Percentiles rank a stretch among this genome's conserved stretches.
Evolutionary conservation across 2,329 filamentous ascomycete genomes (phyloP).

Genomic region (Aureobasidium sp.): DNA sequence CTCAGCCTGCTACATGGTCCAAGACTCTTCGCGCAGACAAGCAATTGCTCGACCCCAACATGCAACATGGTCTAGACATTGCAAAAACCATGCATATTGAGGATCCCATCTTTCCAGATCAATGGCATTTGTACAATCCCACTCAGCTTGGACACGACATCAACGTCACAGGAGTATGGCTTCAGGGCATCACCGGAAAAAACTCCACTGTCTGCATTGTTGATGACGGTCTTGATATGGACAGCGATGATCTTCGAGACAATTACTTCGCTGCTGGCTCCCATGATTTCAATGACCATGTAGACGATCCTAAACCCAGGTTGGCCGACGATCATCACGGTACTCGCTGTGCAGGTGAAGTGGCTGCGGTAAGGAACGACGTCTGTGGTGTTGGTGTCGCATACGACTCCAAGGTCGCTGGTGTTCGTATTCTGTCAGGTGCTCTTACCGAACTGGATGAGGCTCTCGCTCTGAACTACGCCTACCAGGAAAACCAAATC

Average conservation of each 20-base stretch:
- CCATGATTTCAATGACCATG: conserved; percentile 90
- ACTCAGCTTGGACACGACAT: conserved; percentile 79
- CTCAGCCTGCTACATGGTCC: not conserved
- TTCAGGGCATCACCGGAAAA: conserved; percentile 81
- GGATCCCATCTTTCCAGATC: conserved; percentile 86
- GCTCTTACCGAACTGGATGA: conserved; percentile 89
- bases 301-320: conserved; percentile 70
- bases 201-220: conserved; percentile 89
- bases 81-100: conserved; percentile 63
- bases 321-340: conserved; percentile 82
- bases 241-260: conserved; percentile 82
- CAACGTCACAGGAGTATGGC: conserved; percentile 92
- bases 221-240: conserved; percentile 93
- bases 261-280: conserved; percentile 94
- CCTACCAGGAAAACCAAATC: conserved; percentile 84
- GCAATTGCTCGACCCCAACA: conserved; percentile 36
- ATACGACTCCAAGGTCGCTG: conserved; percentile 83
- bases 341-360: conserved; percentile 89
- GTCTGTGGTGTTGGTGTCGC: conserved; percentile 94
- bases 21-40: conserved; percentile 14
- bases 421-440: conserved; percentile 86
- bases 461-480: conserved; percentile 85
- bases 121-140: conserved; percentile 92
- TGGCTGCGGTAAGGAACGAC: conserved; percentile 84
- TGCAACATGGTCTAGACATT: conserved; percentile 54